Evolutionary conservation across 2,329 filamentous ascomycete genomes (phyloP).

Genomic region (Hypoxylon sp.): DNA sequence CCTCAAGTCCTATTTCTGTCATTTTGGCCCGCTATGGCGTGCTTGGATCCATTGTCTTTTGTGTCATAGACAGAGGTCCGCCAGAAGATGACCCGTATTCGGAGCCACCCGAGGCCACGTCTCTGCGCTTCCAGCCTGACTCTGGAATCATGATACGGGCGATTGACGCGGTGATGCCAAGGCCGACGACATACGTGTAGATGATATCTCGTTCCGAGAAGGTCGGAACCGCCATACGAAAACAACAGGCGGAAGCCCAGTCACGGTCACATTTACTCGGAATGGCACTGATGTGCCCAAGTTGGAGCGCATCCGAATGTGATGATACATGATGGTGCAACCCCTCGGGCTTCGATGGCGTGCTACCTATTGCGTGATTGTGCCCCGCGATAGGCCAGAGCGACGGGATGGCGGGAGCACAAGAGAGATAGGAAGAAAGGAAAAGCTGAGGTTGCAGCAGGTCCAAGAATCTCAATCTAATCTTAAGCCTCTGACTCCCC

Average conservation of each 20-base stretch:
- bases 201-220: conserved; percentile 7
- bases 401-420: conserved; percentile 15
- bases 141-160: conserved; percentile 1
- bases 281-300: conserved; percentile 4
- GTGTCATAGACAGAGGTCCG: neutral
- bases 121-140: neutral
- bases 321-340: conserved; percentile 34
- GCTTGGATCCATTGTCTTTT: conserved; percentile 11
- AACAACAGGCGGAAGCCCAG: conserved; percentile 6
- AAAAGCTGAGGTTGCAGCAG: conserved; percentile 21
- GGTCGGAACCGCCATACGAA: conserved; percentile 16
- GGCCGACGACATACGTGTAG: conserved; percentile 26
- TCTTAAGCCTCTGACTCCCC: conserved; percentile 7
- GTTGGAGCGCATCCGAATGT: neutral
- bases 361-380: conserved; percentile 34
- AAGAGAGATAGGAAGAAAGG: conserved; percentile 32
- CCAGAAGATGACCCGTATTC: conserved; percentile 7
- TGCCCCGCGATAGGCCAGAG: conserved; percentile 31
- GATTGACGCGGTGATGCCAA: conserved; percentile 21
- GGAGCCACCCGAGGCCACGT: conserved; percentile 13
- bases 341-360: conserved; percentile 28
- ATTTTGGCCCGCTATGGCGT: conserved; percentile 30
- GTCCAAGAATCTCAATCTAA: conserved; percentile 14
- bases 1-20: conserved; percentile 17
- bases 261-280: conserved; percentile 14